A percentile compares a stretch with the other conserved stretches of the same genome.
phyloP scores from a whole-genome alignment of 495 filamentous ascomycete species.

The Baudoinia panamericana region DNA sequence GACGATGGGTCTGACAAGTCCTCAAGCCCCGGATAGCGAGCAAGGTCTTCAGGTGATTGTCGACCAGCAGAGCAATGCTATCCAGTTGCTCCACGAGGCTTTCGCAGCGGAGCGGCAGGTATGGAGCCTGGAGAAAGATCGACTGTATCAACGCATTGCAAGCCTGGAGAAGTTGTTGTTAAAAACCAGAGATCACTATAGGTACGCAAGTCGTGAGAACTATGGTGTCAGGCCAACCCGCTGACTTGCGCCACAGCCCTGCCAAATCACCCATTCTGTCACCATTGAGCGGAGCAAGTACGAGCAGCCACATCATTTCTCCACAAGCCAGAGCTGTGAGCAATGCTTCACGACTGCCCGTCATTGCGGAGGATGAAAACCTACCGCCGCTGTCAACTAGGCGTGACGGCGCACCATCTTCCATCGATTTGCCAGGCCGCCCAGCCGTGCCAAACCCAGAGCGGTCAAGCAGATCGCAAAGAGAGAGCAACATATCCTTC shows the following conservation, averaged over 20 bases:
- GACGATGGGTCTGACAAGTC: conserved; percentile 1
- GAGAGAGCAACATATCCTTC: conserved; percentile 8
- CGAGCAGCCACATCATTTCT: conserved; percentile 9
- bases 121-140: conserved; percentile 15
- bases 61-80: conserved; percentile 16
- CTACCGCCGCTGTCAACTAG: conserved; percentile 4
- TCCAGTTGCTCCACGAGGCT: conserved; percentile 15
- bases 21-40: not conserved
- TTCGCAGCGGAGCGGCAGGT: conserved; percentile 19
- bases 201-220: conserved; percentile 9
- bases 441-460: not conserved
- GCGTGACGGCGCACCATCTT: conserved; percentile 8
- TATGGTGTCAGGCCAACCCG: not conserved
- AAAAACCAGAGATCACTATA: conserved; percentile 14
- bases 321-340: conserved; percentile 2
- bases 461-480: not conserved
- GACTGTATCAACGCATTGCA: conserved; percentile 15
- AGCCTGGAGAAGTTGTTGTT: conserved; percentile 17
- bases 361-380: conserved; percentile 19
- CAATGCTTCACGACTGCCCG: conserved; percentile 6
- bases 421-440: conserved; percentile 10
- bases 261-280: conserved; percentile 17
- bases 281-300: not conserved
- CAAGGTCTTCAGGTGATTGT: conserved; percentile 12
- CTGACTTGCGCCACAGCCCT: conserved; percentile 8